Evolutionary conservation across 345 rosid genomes (phyloP).

Genomic region (Ceriops decandra): DNA sequence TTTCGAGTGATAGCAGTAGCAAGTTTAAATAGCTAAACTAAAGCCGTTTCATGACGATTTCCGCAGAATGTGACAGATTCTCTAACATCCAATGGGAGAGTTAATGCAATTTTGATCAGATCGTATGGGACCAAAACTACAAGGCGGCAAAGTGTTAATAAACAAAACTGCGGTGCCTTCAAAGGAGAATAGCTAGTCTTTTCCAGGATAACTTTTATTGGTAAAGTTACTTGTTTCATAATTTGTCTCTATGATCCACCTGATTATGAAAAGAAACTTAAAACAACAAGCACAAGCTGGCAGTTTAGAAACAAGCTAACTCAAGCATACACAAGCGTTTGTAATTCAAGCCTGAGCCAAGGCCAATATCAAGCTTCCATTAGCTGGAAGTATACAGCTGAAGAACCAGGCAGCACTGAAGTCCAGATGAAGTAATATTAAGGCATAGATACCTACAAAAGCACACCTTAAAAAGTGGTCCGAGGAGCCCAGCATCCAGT

Average conservation of each 20-base stretch:
- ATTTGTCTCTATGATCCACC: no score
- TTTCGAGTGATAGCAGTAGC: background rate
- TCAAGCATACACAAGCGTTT: background rate
- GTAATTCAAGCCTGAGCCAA: background rate
- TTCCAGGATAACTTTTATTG: no score
- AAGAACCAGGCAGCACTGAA: background rate
- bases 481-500: constrained; percentile 75
- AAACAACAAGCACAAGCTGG: background rate
- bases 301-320: background rate
- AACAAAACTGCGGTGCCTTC: no score
- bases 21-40: background rate
- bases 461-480: constrained; percentile 81
- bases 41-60: no score
- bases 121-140: background rate
- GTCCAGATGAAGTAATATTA: background rate
- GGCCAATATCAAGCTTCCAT: background rate
- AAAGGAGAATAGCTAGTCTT: no score
- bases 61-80: no score
- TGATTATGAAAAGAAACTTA: background rate
- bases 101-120: background rate
- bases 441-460: constrained; percentile 1
- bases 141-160: no score
- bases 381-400: background rate
- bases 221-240: no score
- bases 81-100: no score